Conservation (phyloP, 495 filamentous ascomycete genomes). For the Aspergillus egyptiacus region DNA sequence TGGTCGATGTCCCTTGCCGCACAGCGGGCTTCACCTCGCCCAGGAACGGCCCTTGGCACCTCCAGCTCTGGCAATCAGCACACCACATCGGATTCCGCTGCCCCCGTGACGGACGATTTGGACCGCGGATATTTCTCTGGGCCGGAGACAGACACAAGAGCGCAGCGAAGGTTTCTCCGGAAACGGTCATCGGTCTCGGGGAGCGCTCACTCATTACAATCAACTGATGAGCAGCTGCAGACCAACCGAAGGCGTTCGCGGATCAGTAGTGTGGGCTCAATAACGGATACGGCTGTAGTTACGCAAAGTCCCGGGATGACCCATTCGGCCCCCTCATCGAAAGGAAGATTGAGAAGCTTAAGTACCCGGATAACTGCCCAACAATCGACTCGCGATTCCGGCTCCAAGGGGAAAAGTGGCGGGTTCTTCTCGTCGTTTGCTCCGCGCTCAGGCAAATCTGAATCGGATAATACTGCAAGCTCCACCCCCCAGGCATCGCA, state of each 20-base stretch:
- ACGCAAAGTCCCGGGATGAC: conserved; percentile 45
- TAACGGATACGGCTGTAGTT: conserved; percentile 37
- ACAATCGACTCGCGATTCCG: conserved; percentile 42
- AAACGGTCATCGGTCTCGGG: conserved; percentile 60
- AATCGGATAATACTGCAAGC: conserved; percentile 46
- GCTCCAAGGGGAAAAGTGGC: conserved; percentile 48
- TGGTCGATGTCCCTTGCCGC: conserved; percentile 69
- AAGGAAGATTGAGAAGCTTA: conserved; percentile 42
- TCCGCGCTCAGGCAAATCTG: conserved; percentile 35
- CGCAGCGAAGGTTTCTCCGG: conserved; percentile 66
- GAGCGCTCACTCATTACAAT: conserved; percentile 53
- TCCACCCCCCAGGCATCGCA: conserved; percentile 45
- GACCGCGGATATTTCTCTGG: conserved; percentile 95
- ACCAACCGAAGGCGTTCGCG: conserved; percentile 67
- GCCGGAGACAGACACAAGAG: conserved; percentile 69
- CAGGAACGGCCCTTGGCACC: conserved; percentile 33
- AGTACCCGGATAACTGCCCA: conserved; percentile 42
- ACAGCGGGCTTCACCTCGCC: conserved; percentile 26
- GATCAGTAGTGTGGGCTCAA: conserved; percentile 65
- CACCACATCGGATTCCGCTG: conserved; percentile 23
- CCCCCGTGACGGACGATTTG: conserved; percentile 48
- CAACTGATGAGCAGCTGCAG: conserved; percentile 57
- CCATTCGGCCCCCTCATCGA: conserved; percentile 50
- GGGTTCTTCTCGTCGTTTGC: conserved; percentile 48
- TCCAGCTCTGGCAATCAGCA: conserved; percentile 18